Conservation (phyloP, 2,329 filamentous ascomycete genomes). For the Aspergillus sp. region DNA sequence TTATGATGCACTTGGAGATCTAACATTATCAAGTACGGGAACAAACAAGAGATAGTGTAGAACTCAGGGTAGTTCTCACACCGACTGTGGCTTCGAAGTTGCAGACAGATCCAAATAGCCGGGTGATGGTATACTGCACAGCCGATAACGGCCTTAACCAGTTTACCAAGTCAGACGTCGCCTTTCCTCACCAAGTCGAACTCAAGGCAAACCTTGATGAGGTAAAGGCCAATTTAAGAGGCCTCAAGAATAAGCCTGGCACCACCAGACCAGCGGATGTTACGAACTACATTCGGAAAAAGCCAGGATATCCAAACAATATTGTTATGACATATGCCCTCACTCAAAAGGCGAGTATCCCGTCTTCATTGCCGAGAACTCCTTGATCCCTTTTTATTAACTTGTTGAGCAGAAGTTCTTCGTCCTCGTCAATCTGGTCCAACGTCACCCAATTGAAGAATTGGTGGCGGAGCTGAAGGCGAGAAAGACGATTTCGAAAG, state of each 20-base stretch:
- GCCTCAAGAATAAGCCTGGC: constrained; percentile 90
- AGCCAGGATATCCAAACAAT: constrained; percentile 61
- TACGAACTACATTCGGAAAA: constrained; percentile 63
- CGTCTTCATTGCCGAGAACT: neutral
- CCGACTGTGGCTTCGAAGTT: constrained; percentile 49
- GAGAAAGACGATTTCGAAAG: constrained; percentile 66
- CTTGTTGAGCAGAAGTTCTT: constrained; percentile 55
- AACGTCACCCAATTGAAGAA: constrained; percentile 60
- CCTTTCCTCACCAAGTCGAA: constrained; percentile 88
- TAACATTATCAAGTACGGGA: constrained; percentile 45
- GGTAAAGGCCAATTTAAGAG: constrained; percentile 85
- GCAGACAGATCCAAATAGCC: constrained; percentile 52
- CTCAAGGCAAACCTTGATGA: constrained; percentile 83
- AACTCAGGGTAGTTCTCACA: constrained; percentile 52
- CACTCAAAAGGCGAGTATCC: constrained; percentile 63
- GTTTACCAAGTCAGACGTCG: constrained; percentile 59
- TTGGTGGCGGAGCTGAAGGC: constrained; percentile 60
- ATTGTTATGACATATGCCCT: constrained; percentile 86
- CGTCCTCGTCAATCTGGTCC: constrained; percentile 67
- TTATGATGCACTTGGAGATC: constrained; percentile 12
- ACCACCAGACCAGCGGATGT: constrained; percentile 91
- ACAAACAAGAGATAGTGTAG: constrained; percentile 50
- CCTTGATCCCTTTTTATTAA: constrained; percentile 1
- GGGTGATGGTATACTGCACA: constrained; percentile 78
- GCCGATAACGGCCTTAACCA: constrained; percentile 50